Base-by-base conservation (phyloP, 2,329 filamentous ascomycete genomes). In the Hypocreales sp. region DNA sequence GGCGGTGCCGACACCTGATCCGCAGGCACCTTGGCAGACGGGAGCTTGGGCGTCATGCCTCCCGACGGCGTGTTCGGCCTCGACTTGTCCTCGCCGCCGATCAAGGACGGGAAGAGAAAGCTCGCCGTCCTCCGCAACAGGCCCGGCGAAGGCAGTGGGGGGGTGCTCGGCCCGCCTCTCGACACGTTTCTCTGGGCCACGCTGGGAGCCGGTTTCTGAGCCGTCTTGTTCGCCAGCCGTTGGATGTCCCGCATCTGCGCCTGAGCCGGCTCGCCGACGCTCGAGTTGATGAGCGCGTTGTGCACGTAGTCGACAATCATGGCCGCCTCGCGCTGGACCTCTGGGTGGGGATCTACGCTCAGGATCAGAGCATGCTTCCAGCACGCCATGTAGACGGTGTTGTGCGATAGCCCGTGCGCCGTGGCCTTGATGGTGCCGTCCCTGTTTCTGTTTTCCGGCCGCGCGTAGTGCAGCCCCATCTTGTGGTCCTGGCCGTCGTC, bases 291-390 rank as follows among this genome's bases (percentile, higher is more conserved):
- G 9, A 98, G 61, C 1, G 74, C 68, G 27, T 79, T 67, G 44
- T 94, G 76, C 15, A 95, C 67, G 42, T 79, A 81, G 50, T 98
- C 90, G 17, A 92, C 72, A 24, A 95, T 74, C n/a, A 78, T 64
- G 5, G 73, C 75, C 8, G 84, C 87, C 47, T 90, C 80, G 37
- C 78, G 69, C 35, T 92, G 80, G 19, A 95, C 81, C 45, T 95
- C 87, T 2, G 87, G 84, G 45, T 94, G 86, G 22, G 90, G 87
- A 46, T 98, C 90, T 12, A 92, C 82, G 24, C 83, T 87, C 50
- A 95, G 65, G 35, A 92, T 81, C 32, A 94, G 61, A 23, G 92
- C 66, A 43, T 94, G 81, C 48, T 92, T 90, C 90, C 90, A 98
- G 35, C 92, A 79, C 1, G 86, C 80, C 17, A 86, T 79, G 48